These are phyloP conservation scores for Boletus coccyginus DNA, from an alignment of 768 basidiomycete species.

Conservation along the genomic window DNA sequence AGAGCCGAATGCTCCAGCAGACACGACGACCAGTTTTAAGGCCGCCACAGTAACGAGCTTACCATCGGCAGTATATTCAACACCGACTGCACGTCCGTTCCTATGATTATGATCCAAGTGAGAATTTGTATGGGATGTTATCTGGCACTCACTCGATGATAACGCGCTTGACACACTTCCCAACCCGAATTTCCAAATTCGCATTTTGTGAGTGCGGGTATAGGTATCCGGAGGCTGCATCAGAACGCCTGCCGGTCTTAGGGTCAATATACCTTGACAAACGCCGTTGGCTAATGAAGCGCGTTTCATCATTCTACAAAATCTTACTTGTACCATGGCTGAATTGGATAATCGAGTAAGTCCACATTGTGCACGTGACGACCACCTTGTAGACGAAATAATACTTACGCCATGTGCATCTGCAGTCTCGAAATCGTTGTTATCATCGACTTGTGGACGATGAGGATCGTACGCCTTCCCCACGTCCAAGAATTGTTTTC, in stretches of 20 bases:
- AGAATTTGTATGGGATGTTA: not conserved
- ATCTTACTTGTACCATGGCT: no score
- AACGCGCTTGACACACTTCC: conserved; percentile 11
- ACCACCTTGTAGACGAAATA: no score
- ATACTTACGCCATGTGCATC: no score
- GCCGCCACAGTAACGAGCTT: conserved; percentile 26
- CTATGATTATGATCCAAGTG: conserved; percentile 14
- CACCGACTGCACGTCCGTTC: conserved; percentile 33
- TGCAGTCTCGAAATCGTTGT: no score
- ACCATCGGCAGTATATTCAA: conserved; percentile 31
- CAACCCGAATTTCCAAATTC: conserved; percentile 32
- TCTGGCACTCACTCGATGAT: conserved; percentile 31
- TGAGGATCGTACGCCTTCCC: conserved; percentile 42
- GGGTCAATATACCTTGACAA: conserved; percentile 49
- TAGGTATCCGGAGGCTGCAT: conserved; percentile 34
- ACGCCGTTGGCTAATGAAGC: no score
- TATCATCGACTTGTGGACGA: no score
- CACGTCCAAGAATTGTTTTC: conserved; percentile 45
- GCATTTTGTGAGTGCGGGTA: conserved; percentile 29
- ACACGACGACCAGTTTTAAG: no score
- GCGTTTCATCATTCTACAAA: no score
- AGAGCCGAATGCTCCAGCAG: no score
- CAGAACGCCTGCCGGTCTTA: conserved; percentile 33
- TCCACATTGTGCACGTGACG: no score
- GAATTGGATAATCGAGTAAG: no score